phyloP scores from a whole-genome alignment of 2,329 filamentous ascomycete genomes.

The Alternaria sp. region DNA sequence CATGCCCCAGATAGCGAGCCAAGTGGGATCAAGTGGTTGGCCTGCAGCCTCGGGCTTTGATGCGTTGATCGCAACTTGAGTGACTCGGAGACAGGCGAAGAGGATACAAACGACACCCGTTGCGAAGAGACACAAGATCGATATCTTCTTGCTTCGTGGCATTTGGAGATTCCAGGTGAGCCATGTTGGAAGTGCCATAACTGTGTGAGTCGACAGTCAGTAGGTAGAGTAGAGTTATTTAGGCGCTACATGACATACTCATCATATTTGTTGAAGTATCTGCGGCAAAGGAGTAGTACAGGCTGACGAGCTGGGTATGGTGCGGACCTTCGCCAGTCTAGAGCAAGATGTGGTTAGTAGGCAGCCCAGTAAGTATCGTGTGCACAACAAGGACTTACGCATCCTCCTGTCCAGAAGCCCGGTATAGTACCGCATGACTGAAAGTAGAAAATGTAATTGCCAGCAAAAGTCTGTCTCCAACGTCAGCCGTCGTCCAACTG shows the following conservation, averaged over 20 bases:
- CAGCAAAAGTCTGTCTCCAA: constrained; percentile 38
- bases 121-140: constrained; percentile 29
- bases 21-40: constrained; percentile 27
- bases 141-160: constrained; percentile 37
- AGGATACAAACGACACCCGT: constrained; percentile 18
- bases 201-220: background rate
- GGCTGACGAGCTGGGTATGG: constrained; percentile 33
- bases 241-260: constrained; percentile 17
- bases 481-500: background rate
- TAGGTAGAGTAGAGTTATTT: background rate
- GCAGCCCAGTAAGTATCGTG: background rate
- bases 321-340: constrained; percentile 1
- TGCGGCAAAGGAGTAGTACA: constrained; percentile 22
- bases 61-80: constrained; percentile 38
- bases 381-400: background rate
- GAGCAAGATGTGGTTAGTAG: background rate
- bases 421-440: constrained; percentile 38
- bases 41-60: constrained; percentile 24
- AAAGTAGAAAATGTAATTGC: constrained; percentile 45
- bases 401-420: constrained; percentile 18
- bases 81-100: constrained; percentile 27
- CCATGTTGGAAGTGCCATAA: constrained; percentile 44
- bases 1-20: constrained; percentile 45
- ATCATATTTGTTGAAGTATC: constrained; percentile 43
- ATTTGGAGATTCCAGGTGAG: constrained; percentile 46